Conservation (phyloP, 2,329 filamentous ascomycete genomes). For the Hypoxylon sp. region DNA sequence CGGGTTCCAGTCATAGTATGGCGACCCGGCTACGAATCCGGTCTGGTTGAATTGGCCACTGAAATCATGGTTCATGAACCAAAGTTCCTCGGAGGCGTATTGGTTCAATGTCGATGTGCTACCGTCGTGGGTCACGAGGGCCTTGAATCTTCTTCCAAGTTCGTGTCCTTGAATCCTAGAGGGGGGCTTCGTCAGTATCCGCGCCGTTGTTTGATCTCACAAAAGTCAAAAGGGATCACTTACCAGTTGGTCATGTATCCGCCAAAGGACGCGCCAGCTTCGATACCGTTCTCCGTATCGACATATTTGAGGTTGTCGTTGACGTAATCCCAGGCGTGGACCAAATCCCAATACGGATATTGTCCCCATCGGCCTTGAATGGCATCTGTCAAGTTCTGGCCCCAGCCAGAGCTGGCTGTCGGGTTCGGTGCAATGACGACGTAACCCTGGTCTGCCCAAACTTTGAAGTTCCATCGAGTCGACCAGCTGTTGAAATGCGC, state of each 20-base stretch:
- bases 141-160: constrained; percentile 69
- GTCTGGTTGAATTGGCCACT: constrained; percentile 63
- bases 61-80: constrained; percentile 62
- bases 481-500: constrained; percentile 67
- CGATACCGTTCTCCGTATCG: constrained; percentile 65
- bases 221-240: constrained; percentile 41
- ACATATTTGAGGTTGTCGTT: constrained; percentile 66
- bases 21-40: constrained; percentile 55
- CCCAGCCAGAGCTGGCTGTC: constrained; percentile 68
- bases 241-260: constrained; percentile 70
- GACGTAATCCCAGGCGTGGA: constrained; percentile 67
- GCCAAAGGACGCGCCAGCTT: constrained; percentile 67
- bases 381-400: constrained; percentile 67
- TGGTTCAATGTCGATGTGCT: constrained; percentile 55
- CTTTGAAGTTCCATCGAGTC: constrained; percentile 67
- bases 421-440: constrained; percentile 69
- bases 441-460: constrained; percentile 71
- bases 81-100: constrained; percentile 55
- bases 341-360: constrained; percentile 68
- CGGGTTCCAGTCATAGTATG: constrained; percentile 67
- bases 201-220: neutral
- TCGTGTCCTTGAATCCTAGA: constrained; percentile 67
- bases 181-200: constrained; percentile 14
- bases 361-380: constrained; percentile 67
- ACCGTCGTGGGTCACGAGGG: constrained; percentile 69